Evolutionary conservation across 2,329 filamentous ascomycete genomes (phyloP).

Genomic region (Nigrospora sphaerica): DNA sequence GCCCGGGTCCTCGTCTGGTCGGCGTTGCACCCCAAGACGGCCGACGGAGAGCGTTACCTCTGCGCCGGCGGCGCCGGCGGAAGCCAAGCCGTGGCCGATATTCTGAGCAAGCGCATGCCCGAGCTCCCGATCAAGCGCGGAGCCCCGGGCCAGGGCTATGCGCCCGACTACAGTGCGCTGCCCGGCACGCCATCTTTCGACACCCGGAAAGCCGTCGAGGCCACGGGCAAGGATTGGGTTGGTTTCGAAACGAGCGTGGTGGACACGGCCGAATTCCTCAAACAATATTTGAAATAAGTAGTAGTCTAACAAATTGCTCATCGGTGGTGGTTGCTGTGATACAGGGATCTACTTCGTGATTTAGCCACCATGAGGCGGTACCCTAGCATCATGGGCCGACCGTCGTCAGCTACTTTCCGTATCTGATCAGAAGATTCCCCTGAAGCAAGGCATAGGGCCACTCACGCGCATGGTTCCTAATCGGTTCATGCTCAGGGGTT

Average conservation of each 20-base stretch:
- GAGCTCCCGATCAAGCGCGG: constrained; percentile 9
- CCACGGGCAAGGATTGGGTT: constrained; percentile 23
- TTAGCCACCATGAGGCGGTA: too few species aligned
- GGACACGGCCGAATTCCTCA: constrained; percentile 42
- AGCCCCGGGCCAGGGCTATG: constrained; percentile 13
- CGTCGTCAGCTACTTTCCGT: too few species aligned
- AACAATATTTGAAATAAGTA: not conserved
- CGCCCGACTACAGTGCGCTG: constrained; percentile 9
- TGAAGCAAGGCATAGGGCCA: too few species aligned
- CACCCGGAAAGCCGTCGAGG: constrained; percentile 17
- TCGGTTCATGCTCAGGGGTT: too few species aligned
- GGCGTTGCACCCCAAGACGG: constrained; percentile 8
- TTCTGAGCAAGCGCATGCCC: constrained; percentile 13
- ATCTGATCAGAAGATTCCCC: too few species aligned
- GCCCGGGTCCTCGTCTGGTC: constrained; percentile 19
- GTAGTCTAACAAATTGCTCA: too few species aligned
- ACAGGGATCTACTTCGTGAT: too few species aligned
- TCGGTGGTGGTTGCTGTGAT: too few species aligned
- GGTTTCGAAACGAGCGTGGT: constrained; percentile 21
- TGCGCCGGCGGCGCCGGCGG: constrained; percentile 15
- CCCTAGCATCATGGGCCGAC: too few species aligned
- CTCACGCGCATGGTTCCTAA: too few species aligned
- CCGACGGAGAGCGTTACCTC: constrained; percentile 18
- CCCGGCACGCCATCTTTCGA: constrained; percentile 13
- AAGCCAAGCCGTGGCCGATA: constrained; percentile 17